Evolutionary conservation across 176 grass and related monocot species (phyloP), one percentile per base, ranked within the genome.

Genomic region (Puya raimondii): DNA sequence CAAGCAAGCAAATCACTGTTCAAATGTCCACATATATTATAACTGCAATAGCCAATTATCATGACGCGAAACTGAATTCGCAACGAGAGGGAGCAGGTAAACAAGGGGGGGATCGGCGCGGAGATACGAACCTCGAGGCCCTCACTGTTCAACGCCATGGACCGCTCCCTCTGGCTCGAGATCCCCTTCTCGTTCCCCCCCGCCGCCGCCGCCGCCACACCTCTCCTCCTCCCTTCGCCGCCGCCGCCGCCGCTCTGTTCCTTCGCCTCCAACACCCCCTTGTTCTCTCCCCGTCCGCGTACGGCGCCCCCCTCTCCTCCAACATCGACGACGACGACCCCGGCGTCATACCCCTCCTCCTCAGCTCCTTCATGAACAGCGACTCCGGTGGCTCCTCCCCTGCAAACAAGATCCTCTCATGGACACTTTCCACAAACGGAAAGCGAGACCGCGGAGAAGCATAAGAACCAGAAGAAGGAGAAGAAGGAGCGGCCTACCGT

Each of bases 131-230:
- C 89, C 93, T 92, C 86, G 53, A 97, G 71, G 47, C 93, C 89
- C 69, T 97, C 86, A 57, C 86, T 97, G 71, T 97, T 90, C 79
- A 92, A 83, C 23, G 82, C 78, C 89, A 92, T 82, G 70, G 93
- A 90, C 12, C 77, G 73, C 61, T 87, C 80, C 51, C 89, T 81
- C 77, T 97, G 86, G 20, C 85, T 74, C 17, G 71, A 71, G 0
- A 88, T 66, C 10, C 56, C 86, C 54, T 77, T 83, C 49, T 88
- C 82, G 58, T 68, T 76, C 81, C 84, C 91, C 54, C 73, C 75
- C 21, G 82, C 78, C 23, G 83, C 72, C 53, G 49, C 58, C 14
- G 71, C 75, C n/a, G 33, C 74, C 67, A 50, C 68, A 64, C 74
- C 80, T 89, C 80, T 47, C 70, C 61, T 71, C 20, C 20, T 72